These are phyloP conservation scores for Carex cristatella DNA, from an alignment of 176 grass and related monocot species.

Conservation along the genomic window DNA sequence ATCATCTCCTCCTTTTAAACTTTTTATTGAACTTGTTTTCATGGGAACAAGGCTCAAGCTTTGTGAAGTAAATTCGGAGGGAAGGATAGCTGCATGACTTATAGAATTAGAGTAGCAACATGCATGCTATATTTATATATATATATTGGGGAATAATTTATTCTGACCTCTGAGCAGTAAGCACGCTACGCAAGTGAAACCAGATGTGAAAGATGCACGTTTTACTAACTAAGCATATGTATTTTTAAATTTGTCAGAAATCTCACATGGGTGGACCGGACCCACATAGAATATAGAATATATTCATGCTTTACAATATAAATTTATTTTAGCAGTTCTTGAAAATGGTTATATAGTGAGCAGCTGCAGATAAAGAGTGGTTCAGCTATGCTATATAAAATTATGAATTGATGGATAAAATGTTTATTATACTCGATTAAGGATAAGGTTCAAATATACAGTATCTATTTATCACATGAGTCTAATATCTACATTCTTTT, in stretches of 20 bases:
- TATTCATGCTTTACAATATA: neutral
- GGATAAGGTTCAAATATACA: neutral
- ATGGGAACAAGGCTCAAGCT: neutral
- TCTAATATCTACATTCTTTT: no score
- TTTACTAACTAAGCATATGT: no score
- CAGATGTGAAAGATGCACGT: no score
- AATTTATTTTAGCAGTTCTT: neutral
- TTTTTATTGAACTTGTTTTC: slow-evolving; percentile 3
- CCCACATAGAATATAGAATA: no score
- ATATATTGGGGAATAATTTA: neutral
- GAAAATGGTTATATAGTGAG: neutral
- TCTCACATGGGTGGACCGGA: no score
- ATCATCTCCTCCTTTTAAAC: neutral
- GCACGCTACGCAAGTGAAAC: neutral
- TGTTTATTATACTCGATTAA: neutral
- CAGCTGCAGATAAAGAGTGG: no score
- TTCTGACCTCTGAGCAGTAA: neutral
- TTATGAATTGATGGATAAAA: neutral
- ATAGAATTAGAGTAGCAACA: slow-evolving; percentile 20
- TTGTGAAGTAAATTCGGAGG: neutral
- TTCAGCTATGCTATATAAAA: neutral
- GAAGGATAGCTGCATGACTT: slow-evolving; percentile 17
- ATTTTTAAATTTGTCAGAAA: no score
- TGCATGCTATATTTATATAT: neutral
- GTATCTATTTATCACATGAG: no score